Conservation (phyloP, 768 basidiomycete species). For the Paxillus involutus region DNA sequence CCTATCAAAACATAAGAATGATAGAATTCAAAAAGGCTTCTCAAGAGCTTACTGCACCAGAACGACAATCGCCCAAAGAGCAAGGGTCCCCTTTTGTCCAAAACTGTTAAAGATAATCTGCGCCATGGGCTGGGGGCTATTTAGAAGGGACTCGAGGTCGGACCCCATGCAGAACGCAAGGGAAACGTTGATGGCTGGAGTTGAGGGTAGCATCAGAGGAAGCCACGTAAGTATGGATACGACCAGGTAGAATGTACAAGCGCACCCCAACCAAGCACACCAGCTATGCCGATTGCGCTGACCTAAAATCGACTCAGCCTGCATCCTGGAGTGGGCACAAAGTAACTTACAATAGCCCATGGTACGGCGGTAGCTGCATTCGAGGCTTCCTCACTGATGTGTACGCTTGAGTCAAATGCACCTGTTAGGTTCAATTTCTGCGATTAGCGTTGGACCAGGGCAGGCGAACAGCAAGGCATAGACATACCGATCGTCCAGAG, state of each 20-base stretch:
- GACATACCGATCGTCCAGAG: constrained; percentile 45
- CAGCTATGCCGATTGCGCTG: constrained; percentile 41
- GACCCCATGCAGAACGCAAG: constrained; percentile 60
- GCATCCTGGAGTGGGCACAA: neutral
- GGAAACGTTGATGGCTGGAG: constrained; percentile 49
- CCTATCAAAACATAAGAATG: constrained; percentile 16
- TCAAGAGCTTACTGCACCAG: constrained; percentile 41
- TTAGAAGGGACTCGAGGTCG: constrained; percentile 42
- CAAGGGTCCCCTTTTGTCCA: constrained; percentile 43
- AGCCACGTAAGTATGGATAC: neutral
- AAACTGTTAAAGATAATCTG: constrained; percentile 42
- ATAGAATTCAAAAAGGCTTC: neutral
- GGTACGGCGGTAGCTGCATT: constrained; percentile 59
- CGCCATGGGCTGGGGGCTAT: constrained; percentile 47
- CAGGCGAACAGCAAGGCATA: neutral
- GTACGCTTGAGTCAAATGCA: constrained; percentile 49
- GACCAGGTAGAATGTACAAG: neutral
- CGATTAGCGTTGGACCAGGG: neutral
- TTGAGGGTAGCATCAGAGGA: neutral
- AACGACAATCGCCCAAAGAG: constrained; percentile 56
- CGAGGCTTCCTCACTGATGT: constrained; percentile 54
- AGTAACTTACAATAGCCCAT: constrained; percentile 48
- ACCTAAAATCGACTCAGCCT: constrained; percentile 17
- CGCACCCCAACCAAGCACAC: constrained; percentile 49
- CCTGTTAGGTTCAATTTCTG: constrained; percentile 18